Evolutionary conservation across 176 grass and related monocot species (phyloP).

Genomic region (Alopecurus myosuroides): DNA sequence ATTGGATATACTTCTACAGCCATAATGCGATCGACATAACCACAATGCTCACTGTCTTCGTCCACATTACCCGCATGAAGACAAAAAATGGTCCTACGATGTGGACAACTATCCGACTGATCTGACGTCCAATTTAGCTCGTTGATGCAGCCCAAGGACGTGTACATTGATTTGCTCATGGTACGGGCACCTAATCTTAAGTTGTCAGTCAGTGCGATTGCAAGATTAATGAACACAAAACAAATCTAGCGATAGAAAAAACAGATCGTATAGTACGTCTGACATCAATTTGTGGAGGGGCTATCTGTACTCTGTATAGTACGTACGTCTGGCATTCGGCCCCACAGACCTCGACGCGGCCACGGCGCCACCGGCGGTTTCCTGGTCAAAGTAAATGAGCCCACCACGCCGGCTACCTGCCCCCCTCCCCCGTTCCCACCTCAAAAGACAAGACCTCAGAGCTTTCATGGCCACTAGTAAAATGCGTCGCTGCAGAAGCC

Average conservation of each 20-base stretch:
- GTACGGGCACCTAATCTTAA: not conserved
- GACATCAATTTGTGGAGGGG: not conserved
- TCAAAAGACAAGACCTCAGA: slow-evolving; percentile 18
- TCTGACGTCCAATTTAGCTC: not conserved
- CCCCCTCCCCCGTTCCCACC: not conserved
- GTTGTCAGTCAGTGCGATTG: not conserved
- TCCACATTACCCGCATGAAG: not conserved
- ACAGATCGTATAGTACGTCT: no score
- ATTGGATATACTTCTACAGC: no score
- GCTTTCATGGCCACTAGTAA: slow-evolving; percentile 9
- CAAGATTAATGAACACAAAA: not conserved
- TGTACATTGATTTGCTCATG: not conserved
- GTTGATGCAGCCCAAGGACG: not conserved
- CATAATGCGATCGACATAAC: no score
- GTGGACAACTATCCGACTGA: not conserved
- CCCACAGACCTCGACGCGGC: not conserved
- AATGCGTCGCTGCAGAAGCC: not conserved
- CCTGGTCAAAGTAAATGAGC: slow-evolving; percentile 24
- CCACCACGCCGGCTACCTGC: not conserved
- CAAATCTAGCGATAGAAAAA: no score
- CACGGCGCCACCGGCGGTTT: not conserved
- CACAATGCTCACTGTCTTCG: no score
- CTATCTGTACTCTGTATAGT: not conserved
- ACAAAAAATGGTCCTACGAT: not conserved
- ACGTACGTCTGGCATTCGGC: not conserved